phyloP scores from a whole-genome alignment of 2,329 filamentous ascomycete genomes.

The Ceratocystis destructans region DNA sequence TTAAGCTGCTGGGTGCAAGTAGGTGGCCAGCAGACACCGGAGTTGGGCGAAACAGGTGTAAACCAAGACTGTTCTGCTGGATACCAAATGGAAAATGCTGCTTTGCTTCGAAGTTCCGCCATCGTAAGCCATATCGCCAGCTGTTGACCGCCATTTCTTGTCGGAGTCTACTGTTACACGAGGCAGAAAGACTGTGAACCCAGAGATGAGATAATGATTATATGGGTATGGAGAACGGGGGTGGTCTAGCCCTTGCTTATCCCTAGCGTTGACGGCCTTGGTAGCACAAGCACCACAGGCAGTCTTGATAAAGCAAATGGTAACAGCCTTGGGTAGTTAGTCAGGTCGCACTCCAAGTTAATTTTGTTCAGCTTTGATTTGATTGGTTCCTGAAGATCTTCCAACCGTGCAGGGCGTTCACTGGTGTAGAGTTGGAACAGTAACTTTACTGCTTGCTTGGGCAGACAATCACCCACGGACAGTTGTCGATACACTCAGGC shows the following conservation, averaged over 20 bases:
- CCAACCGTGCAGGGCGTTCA: not conserved
- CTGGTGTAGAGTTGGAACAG: not conserved
- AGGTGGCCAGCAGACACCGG: not conserved
- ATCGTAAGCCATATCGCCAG: conserved; percentile 1
- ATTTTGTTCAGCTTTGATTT: not conserved
- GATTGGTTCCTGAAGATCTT: not conserved
- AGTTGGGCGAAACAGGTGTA: no score
- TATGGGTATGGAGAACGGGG: not conserved
- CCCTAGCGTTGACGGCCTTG: not conserved
- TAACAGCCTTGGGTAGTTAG: not conserved
- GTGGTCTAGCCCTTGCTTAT: not conserved
- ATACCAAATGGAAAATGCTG: not conserved
- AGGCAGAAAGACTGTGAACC: not conserved
- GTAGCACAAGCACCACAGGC: not conserved
- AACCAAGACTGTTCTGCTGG: not conserved
- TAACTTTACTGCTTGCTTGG: not conserved
- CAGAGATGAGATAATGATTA: not conserved
- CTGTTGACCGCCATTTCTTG: not conserved
- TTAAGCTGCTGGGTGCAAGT: not conserved
- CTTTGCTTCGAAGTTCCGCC: not conserved
- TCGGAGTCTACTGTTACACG: not conserved
- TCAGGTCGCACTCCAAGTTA: not conserved
- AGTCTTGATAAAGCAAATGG: not conserved
- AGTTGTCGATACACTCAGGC: no score
- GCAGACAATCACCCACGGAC: no score